Base-by-base conservation (phyloP, 2,329 filamentous ascomycete species). In the Trichoderma guizhouense region DNA sequence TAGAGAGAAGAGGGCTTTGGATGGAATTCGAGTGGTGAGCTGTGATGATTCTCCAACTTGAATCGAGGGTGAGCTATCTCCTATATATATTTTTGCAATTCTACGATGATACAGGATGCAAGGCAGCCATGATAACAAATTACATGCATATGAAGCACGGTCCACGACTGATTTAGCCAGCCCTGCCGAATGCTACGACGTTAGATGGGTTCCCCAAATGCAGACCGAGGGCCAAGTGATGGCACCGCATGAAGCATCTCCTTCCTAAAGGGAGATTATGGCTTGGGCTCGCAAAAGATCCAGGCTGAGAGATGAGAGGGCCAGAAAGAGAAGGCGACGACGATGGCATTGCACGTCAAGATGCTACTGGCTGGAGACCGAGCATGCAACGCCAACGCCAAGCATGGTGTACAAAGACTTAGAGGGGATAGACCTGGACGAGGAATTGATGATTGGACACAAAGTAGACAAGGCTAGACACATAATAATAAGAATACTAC, bases 281-380 rank as follows among this genome's bases (percentile, higher is more conserved):
- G 55, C 69, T 32, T 15, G 32, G 60, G n/a, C 7, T 58, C 18
- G 69, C 69, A 71, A 71, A 71, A 71, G 69, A 71, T 65, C 69
- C 69, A 55, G 47, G 58, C 34, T 57, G 53, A 51, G 36, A 26
- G 39, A 61, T 5, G n/a, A 24, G n/a, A 28, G 32, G n/a, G 55
- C 66, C 66, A 34, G 57, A 69, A 69, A 61, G 7, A 69, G 66
- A 69, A 69, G 66, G 66, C 66, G 57, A 51, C 8, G 66, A 30
- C 21, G 28, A 34, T 51, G 36, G 32, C 34, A 67, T 43, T 18
- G 34, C 32, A 43, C 34, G 53, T 30, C 36, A 28, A 39, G 7
- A 24, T 58, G 15, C 34, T 39, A 60, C 36, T 69, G 55, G 66
- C 21, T 60, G 55, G 28, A 61, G 7, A 34, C 63, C 1, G 21